Base-by-base conservation (phyloP, 1,284 basidiomycete species). In the Malassezia pachydermatis region DNA sequence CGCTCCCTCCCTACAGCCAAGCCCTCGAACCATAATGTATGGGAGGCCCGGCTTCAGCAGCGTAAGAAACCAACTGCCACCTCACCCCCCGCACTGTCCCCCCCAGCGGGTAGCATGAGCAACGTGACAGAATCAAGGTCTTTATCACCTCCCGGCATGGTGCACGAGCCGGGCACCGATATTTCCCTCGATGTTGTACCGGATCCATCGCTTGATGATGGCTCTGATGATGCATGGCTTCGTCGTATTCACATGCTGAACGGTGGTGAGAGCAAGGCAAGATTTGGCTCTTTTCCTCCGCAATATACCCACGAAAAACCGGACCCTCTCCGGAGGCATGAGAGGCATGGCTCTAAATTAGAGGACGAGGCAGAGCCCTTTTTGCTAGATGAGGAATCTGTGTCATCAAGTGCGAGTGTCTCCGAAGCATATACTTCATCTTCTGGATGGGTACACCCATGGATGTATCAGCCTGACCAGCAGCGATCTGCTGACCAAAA, bases 201-300 rank as follows among this genome's bases (percentile, higher is more conserved):
- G 9, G 41, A 33, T 14, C 41, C 22, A 43, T 33, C 41, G 1
- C 41, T 43, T 22, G 41, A 43, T 5, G 41, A 23, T 13, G 25
- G 23, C 5, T 19, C 28, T 11, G 14, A 65, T 41, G 56, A 69
- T 39, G 55, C 56, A 2, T 69, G 67, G 67, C 52, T 69, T 1
- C 55, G 58, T 1, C 54, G 61, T 14, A 67, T 69, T 19, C 58
- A 62, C 23, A 43, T 69, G 41, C 45, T 69, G 3, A 69, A 69
- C 39, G 66, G 66, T 3, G 67, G 63, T 5, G 55, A 63, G 35
- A 58, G 59, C 34, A n/a, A n/a, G n/a, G n/a, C n/a, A n/a, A n/a
- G n/a, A n/a, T n/a, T n/a, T n/a, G n/a, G n/a, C n/a, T n/a, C n/a
- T n/a, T n/a, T n/a, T n/a, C n/a, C n/a, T n/a, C n/a, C n/a, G n/a